Conservation (phyloP, 441 rosid genomes). For the Populus hybrid region DNA sequence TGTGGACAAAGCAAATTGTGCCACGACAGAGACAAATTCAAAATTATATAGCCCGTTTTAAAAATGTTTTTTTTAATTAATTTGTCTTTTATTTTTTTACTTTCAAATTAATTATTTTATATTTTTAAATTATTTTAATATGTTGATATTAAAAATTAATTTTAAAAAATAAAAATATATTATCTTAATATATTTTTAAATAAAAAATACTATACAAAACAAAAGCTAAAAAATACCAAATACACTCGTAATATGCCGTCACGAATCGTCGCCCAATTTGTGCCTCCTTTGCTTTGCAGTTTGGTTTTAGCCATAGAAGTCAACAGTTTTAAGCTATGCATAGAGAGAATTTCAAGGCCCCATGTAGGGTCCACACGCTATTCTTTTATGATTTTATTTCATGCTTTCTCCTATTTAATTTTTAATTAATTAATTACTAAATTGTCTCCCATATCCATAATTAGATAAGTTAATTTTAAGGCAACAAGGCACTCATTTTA, state of each 20-base stretch:
- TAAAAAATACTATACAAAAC: too few relatives aligned
- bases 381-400: not conserved
- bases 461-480: too few relatives aligned
- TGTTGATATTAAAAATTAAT: too few relatives aligned
- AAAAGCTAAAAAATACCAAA: too few relatives aligned
- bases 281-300: conserved; percentile 36
- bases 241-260: conserved; percentile 19
- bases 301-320: conserved; percentile 32
- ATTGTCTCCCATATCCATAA: too few relatives aligned
- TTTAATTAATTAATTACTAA: too few relatives aligned
- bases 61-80: too few relatives aligned
- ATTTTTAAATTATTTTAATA: too few relatives aligned
- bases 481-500: not conserved
- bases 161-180: too few relatives aligned
- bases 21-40: not conserved
- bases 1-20: conserved; percentile 10
- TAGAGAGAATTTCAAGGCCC: conserved; percentile 5
- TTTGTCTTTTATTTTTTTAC: too few relatives aligned
- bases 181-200: too few relatives aligned
- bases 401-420: not conserved
- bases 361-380: conserved; percentile 38
- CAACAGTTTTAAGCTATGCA: conserved; percentile 29
- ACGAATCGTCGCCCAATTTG: conserved; percentile 19
- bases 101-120: too few relatives aligned
- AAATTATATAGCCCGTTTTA: not conserved